These are phyloP conservation scores for Piromyces sp. DNA, from an alignment of 192 early-diverging fungal genomes.

Conservation along the genomic window DNA sequence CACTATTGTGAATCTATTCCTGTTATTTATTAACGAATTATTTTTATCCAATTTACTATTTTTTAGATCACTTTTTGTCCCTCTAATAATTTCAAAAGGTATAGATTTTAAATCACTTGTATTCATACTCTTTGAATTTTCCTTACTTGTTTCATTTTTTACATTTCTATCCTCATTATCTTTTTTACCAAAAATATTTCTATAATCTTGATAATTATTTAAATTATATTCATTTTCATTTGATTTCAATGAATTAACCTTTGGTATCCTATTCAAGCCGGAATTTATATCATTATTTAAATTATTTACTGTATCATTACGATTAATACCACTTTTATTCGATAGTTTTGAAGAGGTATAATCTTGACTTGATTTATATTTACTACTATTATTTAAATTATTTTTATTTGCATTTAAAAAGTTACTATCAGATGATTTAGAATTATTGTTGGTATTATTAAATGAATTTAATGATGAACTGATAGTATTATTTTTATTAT, in stretches of 20 bases:
- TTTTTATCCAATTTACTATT: neutral
- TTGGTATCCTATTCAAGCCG: no score
- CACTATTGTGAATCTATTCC: neutral
- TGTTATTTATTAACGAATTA: neutral
- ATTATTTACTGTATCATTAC: neutral
- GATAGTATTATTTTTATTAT: neutral
- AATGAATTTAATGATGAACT: neutral
- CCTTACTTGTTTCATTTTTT: neutral
- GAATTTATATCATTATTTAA: neutral
- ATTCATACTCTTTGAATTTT: neutral
- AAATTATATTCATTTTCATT: neutral
- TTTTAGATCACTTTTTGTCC: neutral
- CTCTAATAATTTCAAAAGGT: neutral
- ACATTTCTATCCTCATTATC: neutral
- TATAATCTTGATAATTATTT: neutral
- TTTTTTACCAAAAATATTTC: neutral
- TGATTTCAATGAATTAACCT: neutral
- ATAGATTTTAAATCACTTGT: neutral
- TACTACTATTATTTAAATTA: neutral
- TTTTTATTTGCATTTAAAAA: neutral
- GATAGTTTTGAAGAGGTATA: neutral
- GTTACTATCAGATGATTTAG: no score
- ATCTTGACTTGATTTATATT: neutral
- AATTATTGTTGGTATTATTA: no score
- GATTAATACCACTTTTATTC: neutral